phyloP scores from a whole-genome alignment of 2,329 filamentous ascomycete genomes.

The Biscogniauxia mediterranea region DNA sequence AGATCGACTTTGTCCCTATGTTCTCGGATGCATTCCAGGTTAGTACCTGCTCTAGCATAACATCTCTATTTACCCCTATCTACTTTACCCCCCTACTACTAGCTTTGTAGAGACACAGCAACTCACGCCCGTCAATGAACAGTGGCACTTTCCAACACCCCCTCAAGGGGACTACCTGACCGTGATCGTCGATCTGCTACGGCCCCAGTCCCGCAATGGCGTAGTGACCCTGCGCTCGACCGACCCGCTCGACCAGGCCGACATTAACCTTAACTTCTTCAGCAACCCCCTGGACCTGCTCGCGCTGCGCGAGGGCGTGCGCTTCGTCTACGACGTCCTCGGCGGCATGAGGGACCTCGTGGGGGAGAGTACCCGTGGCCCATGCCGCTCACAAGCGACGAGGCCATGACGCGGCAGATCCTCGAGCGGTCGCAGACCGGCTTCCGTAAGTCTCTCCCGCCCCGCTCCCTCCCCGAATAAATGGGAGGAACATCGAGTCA shows the following conservation, averaged over 20 bases:
- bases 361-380: constrained; percentile 56
- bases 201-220: constrained; percentile 43
- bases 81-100: not conserved
- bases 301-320: constrained; percentile 56
- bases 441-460: constrained; percentile 38
- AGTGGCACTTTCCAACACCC: constrained; percentile 45
- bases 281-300: constrained; percentile 54
- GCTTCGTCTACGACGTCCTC: constrained; percentile 56
- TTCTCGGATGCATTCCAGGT: constrained; percentile 46
- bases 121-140: not conserved
- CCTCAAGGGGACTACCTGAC: constrained; percentile 50
- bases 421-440: constrained; percentile 59
- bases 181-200: constrained; percentile 50
- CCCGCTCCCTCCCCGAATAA: no score
- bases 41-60: not conserved
- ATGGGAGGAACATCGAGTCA: no score
- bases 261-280: constrained; percentile 62
- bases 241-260: constrained; percentile 56
- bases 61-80: no score
- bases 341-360: constrained; percentile 56
- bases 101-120: not conserved
- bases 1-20: constrained; percentile 61
- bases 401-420: constrained; percentile 54
- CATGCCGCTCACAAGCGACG: constrained; percentile 55
- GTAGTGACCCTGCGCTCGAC: constrained; percentile 55